phyloP scores from a whole-genome alignment of 2,329 filamentous ascomycete species.

The Beauveria sp. region DNA sequence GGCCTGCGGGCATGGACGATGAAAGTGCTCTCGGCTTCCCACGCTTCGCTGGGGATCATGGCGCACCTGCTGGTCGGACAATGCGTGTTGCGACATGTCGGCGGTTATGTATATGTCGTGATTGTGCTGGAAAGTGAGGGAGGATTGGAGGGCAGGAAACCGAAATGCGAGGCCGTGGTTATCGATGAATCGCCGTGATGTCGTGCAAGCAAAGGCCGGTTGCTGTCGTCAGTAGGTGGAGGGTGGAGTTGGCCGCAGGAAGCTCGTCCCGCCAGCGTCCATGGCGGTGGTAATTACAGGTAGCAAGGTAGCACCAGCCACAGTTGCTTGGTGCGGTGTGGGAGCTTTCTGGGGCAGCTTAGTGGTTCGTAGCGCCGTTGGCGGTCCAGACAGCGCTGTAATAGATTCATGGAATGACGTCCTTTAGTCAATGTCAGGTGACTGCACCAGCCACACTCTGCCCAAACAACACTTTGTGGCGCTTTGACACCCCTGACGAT shows the following conservation, averaged over 20 bases:
- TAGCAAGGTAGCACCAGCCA: neutral
- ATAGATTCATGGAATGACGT: neutral
- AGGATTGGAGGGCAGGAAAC: neutral
- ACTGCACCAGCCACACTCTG: constrained; percentile 22
- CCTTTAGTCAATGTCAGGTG: constrained; percentile 20
- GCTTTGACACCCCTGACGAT: neutral
- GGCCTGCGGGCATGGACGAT: constrained; percentile 1
- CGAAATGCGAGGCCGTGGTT: neutral
- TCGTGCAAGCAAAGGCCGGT: constrained; percentile 5
- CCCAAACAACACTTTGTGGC: neutral
- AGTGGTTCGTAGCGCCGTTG: constrained; percentile 10
- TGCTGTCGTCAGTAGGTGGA: constrained; percentile 11
- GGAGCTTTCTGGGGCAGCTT: neutral
- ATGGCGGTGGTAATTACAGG: neutral
- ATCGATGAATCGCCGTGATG: constrained; percentile 4
- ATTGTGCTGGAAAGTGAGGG: constrained; percentile 1
- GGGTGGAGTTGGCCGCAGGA: constrained; percentile 8
- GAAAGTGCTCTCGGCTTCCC: neutral
- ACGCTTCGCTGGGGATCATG: constrained; percentile 12
- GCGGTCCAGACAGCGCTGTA: neutral
- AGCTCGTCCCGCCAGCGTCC: constrained; percentile 4
- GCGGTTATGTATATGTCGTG: constrained; percentile 23
- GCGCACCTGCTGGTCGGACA: constrained; percentile 92
- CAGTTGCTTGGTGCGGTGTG: neutral
- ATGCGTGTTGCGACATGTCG: constrained; percentile 91